Conservation (phyloP, 1,284 basidiomycete genomes). For the Sutorius eximius region DNA sequence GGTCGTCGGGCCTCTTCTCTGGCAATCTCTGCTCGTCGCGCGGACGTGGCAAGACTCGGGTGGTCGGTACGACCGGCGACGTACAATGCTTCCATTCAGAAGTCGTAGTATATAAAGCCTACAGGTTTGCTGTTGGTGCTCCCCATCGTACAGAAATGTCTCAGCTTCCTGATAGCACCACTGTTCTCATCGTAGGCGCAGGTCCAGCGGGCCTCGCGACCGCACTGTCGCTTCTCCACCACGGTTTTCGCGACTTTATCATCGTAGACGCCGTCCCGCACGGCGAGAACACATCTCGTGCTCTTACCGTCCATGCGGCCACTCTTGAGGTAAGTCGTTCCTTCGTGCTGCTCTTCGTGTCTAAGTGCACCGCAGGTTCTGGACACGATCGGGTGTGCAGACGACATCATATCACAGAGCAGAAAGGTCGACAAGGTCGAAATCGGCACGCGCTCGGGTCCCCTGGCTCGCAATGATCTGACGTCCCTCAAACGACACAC, state of each 20-base stretch:
- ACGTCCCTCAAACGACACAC: slow-evolving; percentile 37
- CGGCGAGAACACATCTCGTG: slow-evolving; percentile 37
- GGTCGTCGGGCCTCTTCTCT: too few species aligned
- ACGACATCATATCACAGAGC: slow-evolving; percentile 40
- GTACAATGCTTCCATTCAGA: too few species aligned
- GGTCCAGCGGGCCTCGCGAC: slow-evolving; percentile 28
- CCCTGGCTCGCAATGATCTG: too few species aligned
- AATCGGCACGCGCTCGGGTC: slow-evolving; percentile 32
- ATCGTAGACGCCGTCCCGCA: slow-evolving; percentile 43
- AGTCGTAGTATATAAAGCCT: too few species aligned
- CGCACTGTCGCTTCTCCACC: slow-evolving; percentile 28
- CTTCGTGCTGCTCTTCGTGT: background rate
- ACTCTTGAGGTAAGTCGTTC: slow-evolving; percentile 37
- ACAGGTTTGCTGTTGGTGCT: too few species aligned
- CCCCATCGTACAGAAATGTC: too few species aligned
- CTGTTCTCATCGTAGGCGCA: slow-evolving; percentile 30
- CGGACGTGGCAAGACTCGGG: too few species aligned
- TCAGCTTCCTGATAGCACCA: too few species aligned
- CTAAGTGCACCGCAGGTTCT: slow-evolving; percentile 11
- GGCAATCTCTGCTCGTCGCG: too few species aligned
- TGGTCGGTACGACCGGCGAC: too few species aligned
- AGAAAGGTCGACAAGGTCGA: slow-evolving; percentile 31
- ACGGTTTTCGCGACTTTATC: slow-evolving; percentile 43
- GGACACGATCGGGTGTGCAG: slow-evolving; percentile 44
- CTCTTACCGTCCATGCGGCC: slow-evolving; percentile 42